Conservation (phyloP, 2,329 filamentous ascomycete genomes). For the Ophiocordyceps camponoti-saundersi region DNA sequence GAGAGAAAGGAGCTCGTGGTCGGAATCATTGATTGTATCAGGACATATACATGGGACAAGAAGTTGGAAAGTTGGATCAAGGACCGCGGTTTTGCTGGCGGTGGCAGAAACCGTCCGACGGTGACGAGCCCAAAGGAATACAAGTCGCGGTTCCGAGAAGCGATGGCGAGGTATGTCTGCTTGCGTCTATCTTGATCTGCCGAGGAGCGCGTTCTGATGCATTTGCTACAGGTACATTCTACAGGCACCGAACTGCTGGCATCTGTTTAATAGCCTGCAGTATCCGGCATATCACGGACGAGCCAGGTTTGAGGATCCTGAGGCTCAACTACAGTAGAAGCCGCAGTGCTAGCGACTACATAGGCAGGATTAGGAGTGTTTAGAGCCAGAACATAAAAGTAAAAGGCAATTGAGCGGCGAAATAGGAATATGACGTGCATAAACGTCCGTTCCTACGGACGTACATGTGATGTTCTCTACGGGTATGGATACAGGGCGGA, state of each 20-base stretch:
- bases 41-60: conserved; percentile 99
- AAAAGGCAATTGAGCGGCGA: neutral
- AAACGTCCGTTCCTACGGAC: too few relatives aligned
- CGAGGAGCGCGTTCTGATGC: conserved; percentile 1
- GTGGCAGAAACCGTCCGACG: conserved; percentile 69
- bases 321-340: conserved; percentile 3
- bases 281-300: conserved; percentile 18
- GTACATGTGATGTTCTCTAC: too few relatives aligned
- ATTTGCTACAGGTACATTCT: conserved; percentile 41
- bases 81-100: conserved; percentile 68
- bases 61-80: conserved; percentile 99
- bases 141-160: conserved; percentile 85
- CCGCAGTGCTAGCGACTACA: neutral
- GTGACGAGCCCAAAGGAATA: conserved; percentile 97
- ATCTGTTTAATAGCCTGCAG: conserved; percentile 39
- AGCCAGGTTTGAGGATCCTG: conserved; percentile 22
- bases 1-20: conserved; percentile 79
- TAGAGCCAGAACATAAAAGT: neutral
- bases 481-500: too few relatives aligned
- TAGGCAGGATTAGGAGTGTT: too few relatives aligned
- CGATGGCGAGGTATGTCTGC: conserved; percentile 73
- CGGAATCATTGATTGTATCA: conserved; percentile 95
- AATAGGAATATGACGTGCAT: neutral
- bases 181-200: neutral
- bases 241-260: conserved; percentile 61